These are phyloP conservation scores for Cyberlindnera mrakii DNA, from an alignment of 805 yeast species.

Conservation along the genomic window DNA sequence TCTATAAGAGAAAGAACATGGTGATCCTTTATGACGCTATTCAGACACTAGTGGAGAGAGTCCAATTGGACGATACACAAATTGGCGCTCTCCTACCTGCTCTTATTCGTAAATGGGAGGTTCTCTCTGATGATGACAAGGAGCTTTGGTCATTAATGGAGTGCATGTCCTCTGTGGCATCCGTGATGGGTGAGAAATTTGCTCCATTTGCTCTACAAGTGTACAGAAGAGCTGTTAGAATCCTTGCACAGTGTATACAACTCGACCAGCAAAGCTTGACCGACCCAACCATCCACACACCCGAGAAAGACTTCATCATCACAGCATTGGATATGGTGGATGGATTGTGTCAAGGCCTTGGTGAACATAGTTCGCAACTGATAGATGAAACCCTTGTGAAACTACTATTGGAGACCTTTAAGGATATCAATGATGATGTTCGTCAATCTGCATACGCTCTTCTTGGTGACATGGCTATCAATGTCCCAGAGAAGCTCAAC, in stretches of 20 bases:
- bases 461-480: conserved; percentile 82
- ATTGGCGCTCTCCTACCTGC: conserved; percentile 72
- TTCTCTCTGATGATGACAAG: conserved; percentile 66
- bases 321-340: conserved; percentile 87
- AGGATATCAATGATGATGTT: conserved; percentile 79
- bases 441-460: conserved; percentile 89
- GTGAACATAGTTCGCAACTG: conserved; percentile 52
- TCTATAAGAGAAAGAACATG: conserved; percentile 78
- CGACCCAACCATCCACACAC: conserved; percentile 64
- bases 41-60: conserved; percentile 78
- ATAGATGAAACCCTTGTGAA: conserved; percentile 49
- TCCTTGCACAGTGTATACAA: conserved; percentile 62
- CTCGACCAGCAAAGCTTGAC: conserved; percentile 55
- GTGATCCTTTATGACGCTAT: conserved; percentile 84
- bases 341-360: conserved; percentile 88
- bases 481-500: conserved; percentile 25
- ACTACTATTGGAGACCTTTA: conserved; percentile 61
- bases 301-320: conserved; percentile 86
- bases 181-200: conserved; percentile 75
- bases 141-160: conserved; percentile 90
- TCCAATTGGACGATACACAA: conserved; percentile 50
- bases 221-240: conserved; percentile 68
- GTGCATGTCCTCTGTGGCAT: conserved; percentile 88
- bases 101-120: conserved; percentile 74
- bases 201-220: conserved; percentile 87